phyloP scores from a whole-genome alignment of 78 protist genomes.

The Tieghemostelium lacteum region DNA sequence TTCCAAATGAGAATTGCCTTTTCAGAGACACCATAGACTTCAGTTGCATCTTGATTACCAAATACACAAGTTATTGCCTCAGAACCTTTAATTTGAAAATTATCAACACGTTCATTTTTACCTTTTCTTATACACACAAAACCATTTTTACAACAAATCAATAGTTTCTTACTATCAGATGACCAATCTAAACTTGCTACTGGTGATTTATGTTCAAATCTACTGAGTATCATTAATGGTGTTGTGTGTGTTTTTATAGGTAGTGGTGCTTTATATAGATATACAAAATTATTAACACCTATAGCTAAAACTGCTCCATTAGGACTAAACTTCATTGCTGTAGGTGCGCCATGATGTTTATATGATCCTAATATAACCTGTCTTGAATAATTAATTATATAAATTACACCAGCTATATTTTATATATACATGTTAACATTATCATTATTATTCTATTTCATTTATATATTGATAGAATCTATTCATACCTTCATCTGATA shows the following conservation, averaged over 20 bases:
- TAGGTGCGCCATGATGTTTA: conserved; percentile 33
- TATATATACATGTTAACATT: not conserved
- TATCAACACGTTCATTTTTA: not conserved
- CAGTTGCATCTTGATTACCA: conserved; percentile 32
- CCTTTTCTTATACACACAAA: conserved; percentile 27
- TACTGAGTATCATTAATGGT: conserved; percentile 35
- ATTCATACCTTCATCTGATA: conserved; percentile 69
- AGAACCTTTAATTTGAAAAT: conserved; percentile 15
- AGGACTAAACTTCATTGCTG: conserved; percentile 22
- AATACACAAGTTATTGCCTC: not conserved
- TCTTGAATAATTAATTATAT: conserved; percentile 37
- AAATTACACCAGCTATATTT: conserved; percentile 30
- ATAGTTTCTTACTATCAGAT: conserved; percentile 24
- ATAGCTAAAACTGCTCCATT: conserved; percentile 61
- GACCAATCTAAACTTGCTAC: conserved; percentile 44
- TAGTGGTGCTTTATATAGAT: conserved; percentile 47
- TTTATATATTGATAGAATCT: not conserved
- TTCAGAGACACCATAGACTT: conserved; percentile 5
- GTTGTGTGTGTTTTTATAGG: conserved; percentile 8
- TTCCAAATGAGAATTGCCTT: conserved; percentile 30
- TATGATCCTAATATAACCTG: conserved; percentile 25
- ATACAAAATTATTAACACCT: conserved; percentile 28
- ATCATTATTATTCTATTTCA: not conserved
- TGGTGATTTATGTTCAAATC: conserved; percentile 8
- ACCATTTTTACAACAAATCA: conserved; percentile 44